These are phyloP conservation scores for Hsuehochloa calcarea DNA, from an alignment of 176 grass and related monocot genomes.

Conservation along the genomic window DNA sequence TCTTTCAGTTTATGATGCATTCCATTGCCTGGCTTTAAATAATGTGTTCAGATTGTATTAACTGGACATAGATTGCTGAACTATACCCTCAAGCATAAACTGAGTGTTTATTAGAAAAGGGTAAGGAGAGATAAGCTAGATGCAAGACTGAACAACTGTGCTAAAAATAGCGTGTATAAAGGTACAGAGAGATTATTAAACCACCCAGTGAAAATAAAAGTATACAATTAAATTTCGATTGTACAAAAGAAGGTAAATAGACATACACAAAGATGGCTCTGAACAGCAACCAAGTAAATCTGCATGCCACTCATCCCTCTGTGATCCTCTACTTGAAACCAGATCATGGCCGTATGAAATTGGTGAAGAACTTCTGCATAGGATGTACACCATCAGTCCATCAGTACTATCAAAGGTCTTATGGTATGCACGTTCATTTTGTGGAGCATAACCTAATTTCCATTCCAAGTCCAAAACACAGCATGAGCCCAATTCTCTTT, in stretches of 20 bases:
- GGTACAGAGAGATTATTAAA: neutral
- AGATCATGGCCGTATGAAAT: slow-evolving; percentile 51
- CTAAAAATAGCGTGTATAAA: neutral
- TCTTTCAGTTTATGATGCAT: slow-evolving; percentile 1
- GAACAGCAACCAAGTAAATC: slow-evolving; percentile 99
- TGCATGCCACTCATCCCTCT: slow-evolving; percentile 76
- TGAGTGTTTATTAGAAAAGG: neutral
- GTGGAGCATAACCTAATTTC: neutral
- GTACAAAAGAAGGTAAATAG: slow-evolving; percentile 23
- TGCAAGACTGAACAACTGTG: neutral
- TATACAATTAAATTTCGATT: neutral
- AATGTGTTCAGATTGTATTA: neutral
- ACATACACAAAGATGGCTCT: slow-evolving; percentile 94
- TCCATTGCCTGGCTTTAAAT: neutral
- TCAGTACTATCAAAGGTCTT: slow-evolving; percentile 24
- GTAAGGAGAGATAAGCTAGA: neutral
- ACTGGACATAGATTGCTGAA: neutral
- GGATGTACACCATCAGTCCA: slow-evolving; percentile 20
- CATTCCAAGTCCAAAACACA: neutral
- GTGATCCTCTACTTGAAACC: slow-evolving; percentile 45
- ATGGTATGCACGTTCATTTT: neutral
- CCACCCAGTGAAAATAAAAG: neutral
- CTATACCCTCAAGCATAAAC: slow-evolving; percentile 2
- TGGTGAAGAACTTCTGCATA: slow-evolving; percentile 59
- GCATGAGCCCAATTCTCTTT: neutral